Base-by-base conservation (phyloP, 495 filamentous ascomycete species). In the Penicillium macrosclerotiorum region DNA sequence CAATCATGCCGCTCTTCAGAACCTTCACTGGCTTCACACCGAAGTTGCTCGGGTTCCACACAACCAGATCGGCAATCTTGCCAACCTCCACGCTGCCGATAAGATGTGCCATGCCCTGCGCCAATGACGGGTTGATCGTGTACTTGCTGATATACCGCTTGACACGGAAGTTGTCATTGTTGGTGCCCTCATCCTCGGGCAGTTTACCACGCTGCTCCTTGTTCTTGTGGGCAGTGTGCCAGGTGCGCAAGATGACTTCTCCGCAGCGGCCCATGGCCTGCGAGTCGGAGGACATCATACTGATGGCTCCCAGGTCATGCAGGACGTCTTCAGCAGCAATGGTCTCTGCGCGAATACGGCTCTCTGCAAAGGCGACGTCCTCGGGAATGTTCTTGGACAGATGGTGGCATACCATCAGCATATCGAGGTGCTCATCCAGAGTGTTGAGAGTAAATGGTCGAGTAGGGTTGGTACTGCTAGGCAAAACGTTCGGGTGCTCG, bases 331-430 rank as follows among this genome's bases (percentile, higher is more conserved):
- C 93, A 11, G 93, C 93, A 0, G 90, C 93, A 61, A 98, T 98
- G 34, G 93, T 98, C 69, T 98, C 90, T 37, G 89, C 87, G 22
- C 93, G 83, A 63, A 98, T 98, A 14, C 93, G 89, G 37, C 83
- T 89, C 68, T 98, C 93, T 30, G 93, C 93, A 55, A 98, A 98
- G 1, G 90, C 89, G 12, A 97, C 87, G 63, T 98, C 93, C 64
- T 98, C 93, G 43, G 90, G 88, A 45, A 96, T 96, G 60, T 94
- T 82, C 67, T 86, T 89, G 35, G 81, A 86, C 14, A 97, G 70
- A 60, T 98, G 94, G 60, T 98, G 93, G 78, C 93, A 98, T 19
- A 95, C 89, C 93, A 97, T 97, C 25, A 98, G 67, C 93, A 98
- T 98, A 65, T 97, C 93, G 1, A 96, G 80, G 68, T 98, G 93